A percentile compares a stretch with the other conserved stretches of the same genome.
These are phyloP conservation scores for Rhodomyrtus tomentosa DNA, from an alignment of 345 rosid genomes.

Conservation along the genomic window DNA sequence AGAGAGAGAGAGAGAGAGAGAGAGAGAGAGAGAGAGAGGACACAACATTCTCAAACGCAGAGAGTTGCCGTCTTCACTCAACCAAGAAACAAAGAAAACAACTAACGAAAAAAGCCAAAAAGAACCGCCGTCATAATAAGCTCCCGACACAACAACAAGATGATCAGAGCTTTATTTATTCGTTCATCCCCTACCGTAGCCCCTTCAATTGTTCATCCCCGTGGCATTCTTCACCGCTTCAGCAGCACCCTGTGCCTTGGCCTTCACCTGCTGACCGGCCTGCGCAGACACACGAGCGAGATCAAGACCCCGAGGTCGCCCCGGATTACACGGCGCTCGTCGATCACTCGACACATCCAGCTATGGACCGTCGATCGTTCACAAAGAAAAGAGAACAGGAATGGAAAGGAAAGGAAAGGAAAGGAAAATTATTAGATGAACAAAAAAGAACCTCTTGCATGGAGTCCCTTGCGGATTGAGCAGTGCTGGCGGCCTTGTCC, in stretches of 20 bases:
- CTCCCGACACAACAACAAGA: neutral
- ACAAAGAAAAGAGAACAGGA: neutral
- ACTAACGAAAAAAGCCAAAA: neutral
- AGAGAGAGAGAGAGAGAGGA: neutral
- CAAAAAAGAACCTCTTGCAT: constrained; percentile 28
- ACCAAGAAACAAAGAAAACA: neutral
- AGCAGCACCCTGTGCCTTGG: constrained; percentile 47
- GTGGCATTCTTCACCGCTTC: constrained; percentile 56
- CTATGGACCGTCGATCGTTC: neutral
- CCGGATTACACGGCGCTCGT: neutral
- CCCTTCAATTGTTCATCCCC: constrained; percentile 32
- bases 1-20: no score
- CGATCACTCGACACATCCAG: neutral
- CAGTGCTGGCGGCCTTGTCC: constrained; percentile 47
- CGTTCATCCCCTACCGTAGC: constrained; percentile 28
- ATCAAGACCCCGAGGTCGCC: neutral
- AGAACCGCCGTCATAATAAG: no score
- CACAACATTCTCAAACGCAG: neutral
- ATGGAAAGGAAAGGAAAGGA: neutral
- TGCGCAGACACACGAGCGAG: neutral
- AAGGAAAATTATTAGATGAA: neutral
- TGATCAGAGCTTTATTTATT: constrained; percentile 8
- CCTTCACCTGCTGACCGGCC: constrained; percentile 52
- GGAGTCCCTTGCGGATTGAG: constrained; percentile 55
- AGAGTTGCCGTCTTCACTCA: neutral